Conservation (phyloP, 83 land plant species). For the Thuja plicata region DNA sequence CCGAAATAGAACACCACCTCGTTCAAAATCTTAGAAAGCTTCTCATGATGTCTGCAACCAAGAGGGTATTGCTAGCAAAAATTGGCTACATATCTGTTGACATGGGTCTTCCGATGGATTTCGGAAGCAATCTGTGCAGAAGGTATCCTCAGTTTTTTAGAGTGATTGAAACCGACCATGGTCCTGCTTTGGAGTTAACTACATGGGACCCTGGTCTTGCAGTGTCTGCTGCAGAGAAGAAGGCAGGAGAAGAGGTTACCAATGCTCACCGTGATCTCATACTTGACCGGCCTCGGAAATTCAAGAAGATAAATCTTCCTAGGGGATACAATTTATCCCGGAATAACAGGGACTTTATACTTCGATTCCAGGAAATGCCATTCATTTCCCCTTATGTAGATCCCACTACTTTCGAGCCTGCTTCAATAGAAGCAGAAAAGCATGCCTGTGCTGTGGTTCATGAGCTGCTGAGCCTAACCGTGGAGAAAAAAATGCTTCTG, state of each 20-base stretch:
- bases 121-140: conserved; percentile 57
- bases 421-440: conserved; percentile 50
- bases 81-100: conserved; percentile 67
- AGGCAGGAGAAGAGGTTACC: conserved; percentile 8
- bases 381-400: conserved; percentile 59
- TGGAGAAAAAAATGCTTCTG: conserved; percentile 68
- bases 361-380: conserved; percentile 52
- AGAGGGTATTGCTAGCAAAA: conserved; percentile 52
- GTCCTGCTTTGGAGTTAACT: conserved; percentile 77
- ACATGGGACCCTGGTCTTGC: conserved; percentile 62
- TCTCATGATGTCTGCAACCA: conserved; percentile 72
- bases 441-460: conserved; percentile 81
- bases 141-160: conserved; percentile 51
- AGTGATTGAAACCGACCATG: conserved; percentile 57
- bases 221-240: conserved; percentile 31
- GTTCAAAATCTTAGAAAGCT: conserved; percentile 72
- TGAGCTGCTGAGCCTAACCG: conserved; percentile 70
- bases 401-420: conserved; percentile 11
- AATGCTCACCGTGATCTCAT: conserved; percentile 16
- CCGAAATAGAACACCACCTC: conserved; percentile 27
- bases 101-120: conserved; percentile 72
- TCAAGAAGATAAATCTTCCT: conserved; percentile 51
- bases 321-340: conserved; percentile 59
- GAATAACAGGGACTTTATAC: conserved; percentile 48
- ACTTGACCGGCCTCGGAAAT: conserved; percentile 53